A percentile compares a stretch with the other conserved stretches of the same genome.
Conservation (phyloP, 2,329 filamentous ascomycete genomes). For the Penicillium sp. region DNA sequence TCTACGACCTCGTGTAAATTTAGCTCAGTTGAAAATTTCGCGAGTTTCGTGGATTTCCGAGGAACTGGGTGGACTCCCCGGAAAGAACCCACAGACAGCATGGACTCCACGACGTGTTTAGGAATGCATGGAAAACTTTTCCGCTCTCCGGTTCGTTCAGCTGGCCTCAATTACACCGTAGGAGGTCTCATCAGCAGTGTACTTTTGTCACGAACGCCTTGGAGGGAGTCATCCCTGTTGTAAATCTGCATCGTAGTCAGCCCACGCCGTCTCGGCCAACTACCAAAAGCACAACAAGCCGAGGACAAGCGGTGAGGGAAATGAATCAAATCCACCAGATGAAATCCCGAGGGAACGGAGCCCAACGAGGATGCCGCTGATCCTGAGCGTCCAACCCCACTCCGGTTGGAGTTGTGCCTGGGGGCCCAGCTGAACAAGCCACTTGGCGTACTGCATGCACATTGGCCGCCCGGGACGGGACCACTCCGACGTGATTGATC, state of each 20-base stretch:
- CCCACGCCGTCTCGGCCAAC: neutral
- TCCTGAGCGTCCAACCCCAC: constrained; percentile 22
- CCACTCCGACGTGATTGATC: constrained; percentile 3
- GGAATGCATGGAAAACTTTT: constrained; percentile 10
- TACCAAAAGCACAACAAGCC: neutral
- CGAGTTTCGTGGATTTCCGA: constrained; percentile 7
- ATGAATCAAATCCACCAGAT: constrained; percentile 15
- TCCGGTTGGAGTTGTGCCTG: constrained; percentile 6
- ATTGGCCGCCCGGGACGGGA: constrained; percentile 9
- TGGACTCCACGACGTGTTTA: constrained; percentile 2
- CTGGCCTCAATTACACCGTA: neutral
- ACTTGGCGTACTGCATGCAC: constrained; percentile 17
- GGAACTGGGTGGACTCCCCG: constrained; percentile 10
- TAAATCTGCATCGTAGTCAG: constrained; percentile 7
- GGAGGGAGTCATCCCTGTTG: constrained; percentile 6
- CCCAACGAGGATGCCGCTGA: constrained; percentile 23
- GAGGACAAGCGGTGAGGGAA: constrained; percentile 24
- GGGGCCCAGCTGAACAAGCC: constrained; percentile 17
- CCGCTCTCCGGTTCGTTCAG: constrained; percentile 2
- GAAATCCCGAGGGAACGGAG: constrained; percentile 21
- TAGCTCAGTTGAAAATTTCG: constrained; percentile 2
- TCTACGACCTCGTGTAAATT: neutral
- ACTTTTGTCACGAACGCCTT: constrained; percentile 5
- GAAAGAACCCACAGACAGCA: constrained; percentile 2
- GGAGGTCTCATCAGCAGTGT: constrained; percentile 3